Evolutionary conservation across 768 basidiomycete genomes (phyloP).

Genomic region (Megacollybia marginata): DNA sequence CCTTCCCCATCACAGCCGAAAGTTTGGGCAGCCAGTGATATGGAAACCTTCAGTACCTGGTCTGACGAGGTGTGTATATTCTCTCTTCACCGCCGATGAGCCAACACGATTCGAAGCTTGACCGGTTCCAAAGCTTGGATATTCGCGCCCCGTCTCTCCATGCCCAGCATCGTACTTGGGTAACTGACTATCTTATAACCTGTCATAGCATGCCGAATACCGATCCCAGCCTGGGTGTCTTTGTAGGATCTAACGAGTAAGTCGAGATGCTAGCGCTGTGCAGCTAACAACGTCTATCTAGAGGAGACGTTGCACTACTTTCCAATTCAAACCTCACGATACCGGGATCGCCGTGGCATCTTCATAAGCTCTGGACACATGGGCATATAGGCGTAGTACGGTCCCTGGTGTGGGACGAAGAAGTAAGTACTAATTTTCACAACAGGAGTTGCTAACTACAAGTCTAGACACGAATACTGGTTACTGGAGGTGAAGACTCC

Average conservation of each 20-base stretch:
- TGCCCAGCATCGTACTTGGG: conserved; percentile 51
- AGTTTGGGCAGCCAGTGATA: conserved; percentile 87
- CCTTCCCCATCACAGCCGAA: conserved; percentile 22
- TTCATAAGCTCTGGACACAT: conserved; percentile 44
- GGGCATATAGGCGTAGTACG: conserved; percentile 54
- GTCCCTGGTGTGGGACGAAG: conserved; percentile 48
- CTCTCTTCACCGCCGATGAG: not conserved
- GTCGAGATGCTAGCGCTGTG: conserved; percentile 11
- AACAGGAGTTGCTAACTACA: not conserved
- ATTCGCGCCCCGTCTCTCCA: conserved; percentile 63
- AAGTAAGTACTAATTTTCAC: conserved; percentile 21
- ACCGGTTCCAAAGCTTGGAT: conserved; percentile 46
- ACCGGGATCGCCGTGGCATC: conserved; percentile 35
- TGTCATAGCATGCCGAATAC: conserved; percentile 27
- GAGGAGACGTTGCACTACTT: conserved; percentile 53
- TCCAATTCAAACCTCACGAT: conserved; percentile 34
- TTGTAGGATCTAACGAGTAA: conserved; percentile 72
- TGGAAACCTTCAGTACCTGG: conserved; percentile 93
- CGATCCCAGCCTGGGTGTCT: conserved; percentile 35
- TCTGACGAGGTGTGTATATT: conserved; percentile 46
- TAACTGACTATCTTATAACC: conserved; percentile 71
- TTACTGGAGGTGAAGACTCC: conserved; percentile 46
- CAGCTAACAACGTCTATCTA: conserved; percentile 10
- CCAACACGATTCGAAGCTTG: conserved; percentile 37
- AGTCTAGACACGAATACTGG: conserved; percentile 28